These are phyloP conservation scores for Curvularia sp. DNA, from an alignment of 2,329 filamentous ascomycete genomes.

Conservation along the genomic window DNA sequence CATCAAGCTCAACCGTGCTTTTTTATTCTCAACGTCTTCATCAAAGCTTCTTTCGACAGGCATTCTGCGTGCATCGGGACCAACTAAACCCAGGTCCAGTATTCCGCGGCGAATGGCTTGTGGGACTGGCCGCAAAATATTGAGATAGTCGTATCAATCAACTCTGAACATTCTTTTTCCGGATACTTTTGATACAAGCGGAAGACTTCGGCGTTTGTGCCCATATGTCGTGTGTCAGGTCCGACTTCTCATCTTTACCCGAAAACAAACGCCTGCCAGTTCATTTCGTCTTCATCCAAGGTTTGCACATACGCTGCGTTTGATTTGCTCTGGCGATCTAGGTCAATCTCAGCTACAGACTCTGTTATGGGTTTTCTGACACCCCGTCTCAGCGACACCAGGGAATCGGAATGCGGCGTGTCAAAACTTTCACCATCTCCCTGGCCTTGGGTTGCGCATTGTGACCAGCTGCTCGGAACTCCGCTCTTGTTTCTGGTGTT, in stretches of 20 bases:
- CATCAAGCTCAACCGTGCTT: background rate
- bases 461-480: constrained; percentile 33
- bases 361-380: constrained; percentile 7
- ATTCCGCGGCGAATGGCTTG: constrained; percentile 32
- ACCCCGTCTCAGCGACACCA: constrained; percentile 30
- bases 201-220: constrained; percentile 5
- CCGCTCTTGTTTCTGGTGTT: constrained; percentile 15
- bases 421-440: constrained; percentile 28
- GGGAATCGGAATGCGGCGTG: constrained; percentile 32
- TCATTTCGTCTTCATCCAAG: constrained; percentile 30
- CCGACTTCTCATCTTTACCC: constrained; percentile 24
- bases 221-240: constrained; percentile 13
- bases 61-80: no score
- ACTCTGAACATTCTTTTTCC: constrained; percentile 22
- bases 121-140: constrained; percentile 28
- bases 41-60: constrained; percentile 21
- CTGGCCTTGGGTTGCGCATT: constrained; percentile 35
- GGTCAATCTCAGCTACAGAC: background rate
- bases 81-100: constrained; percentile 10
- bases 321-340: background rate
- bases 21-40: constrained; percentile 16
- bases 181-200: constrained; percentile 11
- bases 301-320: constrained; percentile 4
- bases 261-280: constrained; percentile 47
- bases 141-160: constrained; percentile 18